Evolutionary conservation across 2,329 filamentous ascomycete genomes (phyloP), one percentile per base, ranked within the genome.

Genomic region (Cordyceps militaris): DNA sequence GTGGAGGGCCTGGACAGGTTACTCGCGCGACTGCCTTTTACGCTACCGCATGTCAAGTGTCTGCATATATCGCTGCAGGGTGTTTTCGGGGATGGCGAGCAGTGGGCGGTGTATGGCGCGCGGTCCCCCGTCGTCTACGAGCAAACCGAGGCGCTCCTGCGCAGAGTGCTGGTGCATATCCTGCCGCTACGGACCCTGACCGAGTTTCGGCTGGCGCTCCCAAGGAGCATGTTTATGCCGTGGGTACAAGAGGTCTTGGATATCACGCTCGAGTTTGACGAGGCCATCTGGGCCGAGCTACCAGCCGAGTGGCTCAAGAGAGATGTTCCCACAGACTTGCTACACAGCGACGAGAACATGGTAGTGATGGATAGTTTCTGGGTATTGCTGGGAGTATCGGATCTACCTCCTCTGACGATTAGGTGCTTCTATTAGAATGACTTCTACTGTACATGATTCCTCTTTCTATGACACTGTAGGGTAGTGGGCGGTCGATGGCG

Each of bases 181-280:
- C 9, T 54, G 42, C 28, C 23, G 40, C 19, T 54, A 16, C 51
- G 13, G 1, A 26, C 14, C 8, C n/a, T 54, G 21, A 44, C 13
- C 4, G 51, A 54, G 1, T 46, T 54, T 19, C 13, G 51, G 7
- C 9, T 54, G 40, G 51, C 40, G 13, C 30, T 54, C 19, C 51
- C 51, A 28, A 16, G 51, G 40, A 54, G 51, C 28, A 21, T 54
- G 16, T 54, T 34, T 19, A 43, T 54, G 51, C 42, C 51, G 40
- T 54, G 51, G 51, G 2, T 54, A 14, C 51, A 54, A 14, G 51
- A 54, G 16, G 28, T 34, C 4, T 10, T 54, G 42, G 38, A 36
- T n/a, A 21, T 54, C 7, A 46, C 28, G 14, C 28, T 46, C 2
- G 13, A 46, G 40, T 54, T 54, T 36, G 51, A 46, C 6, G 51